Conservation (phyloP, 73 alveolate genomes). For the Paramecium primaurelia region DNA sequence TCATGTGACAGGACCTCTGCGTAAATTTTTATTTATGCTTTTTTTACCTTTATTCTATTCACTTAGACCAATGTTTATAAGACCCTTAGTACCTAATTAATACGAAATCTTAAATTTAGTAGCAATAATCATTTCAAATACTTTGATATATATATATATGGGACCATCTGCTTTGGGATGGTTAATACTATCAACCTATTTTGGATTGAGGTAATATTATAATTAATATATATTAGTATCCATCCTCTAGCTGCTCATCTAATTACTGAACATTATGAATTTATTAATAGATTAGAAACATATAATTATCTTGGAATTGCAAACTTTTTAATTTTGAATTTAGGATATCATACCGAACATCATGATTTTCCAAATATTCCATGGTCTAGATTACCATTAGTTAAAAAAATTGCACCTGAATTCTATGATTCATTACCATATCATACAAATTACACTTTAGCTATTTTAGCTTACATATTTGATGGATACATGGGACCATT, state of each 20-base stretch:
- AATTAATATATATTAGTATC: constrained; percentile 29
- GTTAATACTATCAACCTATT: constrained; percentile 57
- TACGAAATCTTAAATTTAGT: constrained; percentile 61
- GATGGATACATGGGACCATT: constrained; percentile 61
- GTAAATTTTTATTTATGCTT: constrained; percentile 55
- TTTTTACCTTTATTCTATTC: constrained; percentile 65
- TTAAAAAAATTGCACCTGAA: constrained; percentile 73
- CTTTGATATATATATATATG: background rate
- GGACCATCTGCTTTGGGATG: constrained; percentile 65
- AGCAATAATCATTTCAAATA: constrained; percentile 20
- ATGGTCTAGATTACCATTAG: constrained; percentile 66
- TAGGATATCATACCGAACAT: constrained; percentile 78
- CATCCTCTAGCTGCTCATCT: constrained; percentile 73
- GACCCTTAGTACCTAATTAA: constrained; percentile 57
- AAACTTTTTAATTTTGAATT: constrained; percentile 59
- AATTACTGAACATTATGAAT: constrained; percentile 77
- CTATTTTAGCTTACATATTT: constrained; percentile 62
- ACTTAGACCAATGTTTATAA: constrained; percentile 64
- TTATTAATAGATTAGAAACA: constrained; percentile 64
- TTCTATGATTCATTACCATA: constrained; percentile 66
- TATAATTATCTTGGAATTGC: constrained; percentile 70
- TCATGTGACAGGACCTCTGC: constrained; percentile 56
- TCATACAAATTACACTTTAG: constrained; percentile 59
- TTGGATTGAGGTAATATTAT: constrained; percentile 55
- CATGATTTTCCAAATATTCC: constrained; percentile 76